Base-by-base conservation (phyloP, 495 filamentous ascomycete species). In the Penicillium coprophilum region DNA sequence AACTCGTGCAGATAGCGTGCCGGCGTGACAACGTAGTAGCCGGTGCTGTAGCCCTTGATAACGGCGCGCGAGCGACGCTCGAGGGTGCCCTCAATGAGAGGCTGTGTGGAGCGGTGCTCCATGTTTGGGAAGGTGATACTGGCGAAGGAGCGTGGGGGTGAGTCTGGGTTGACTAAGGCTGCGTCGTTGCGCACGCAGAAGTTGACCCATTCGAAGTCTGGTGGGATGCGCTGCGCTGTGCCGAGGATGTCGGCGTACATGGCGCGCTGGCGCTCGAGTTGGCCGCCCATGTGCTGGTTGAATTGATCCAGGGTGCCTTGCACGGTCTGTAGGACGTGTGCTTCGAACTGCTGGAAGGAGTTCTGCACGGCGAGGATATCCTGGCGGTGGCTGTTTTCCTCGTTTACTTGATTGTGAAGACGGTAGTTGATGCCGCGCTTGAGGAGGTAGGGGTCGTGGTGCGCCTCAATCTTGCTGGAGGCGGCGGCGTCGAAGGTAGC, bases 381-480 rank as follows among this genome's bases (percentile, higher is more conserved):
- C 65, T 96, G 86, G 41, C 87, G 86, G 72, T 92, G 90, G 75
- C 90, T 92, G 75, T 98, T 98, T 73, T 98, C 94, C 66, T 96
- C 92, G 39, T 88, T 78, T 43, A 97, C 84, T 76, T 98, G 94
- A 74, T 90, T 92, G 77, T 89, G 84, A 17, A 98, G 80, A 27
- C 92, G 84, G 74, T 96, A 80, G 51, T 88, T 74, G 55, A 96
- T 85, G 38, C 89, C 88, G 30, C 92, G 86, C 61, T 87, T 85
- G 46, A 97, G 71, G 48, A 97, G 76, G 70, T 97, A 98, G 15
- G 95, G 94, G 71, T 98, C 94, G 28, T 94, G 83, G 5, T 72
- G 60, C 6, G 86, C 77, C 15, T 85, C 80, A 48, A 87, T 65
- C 67, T 87, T 89, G 63, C 64, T 73, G 20, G 81, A 83, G 9